Evolutionary conservation across 805 yeast species (phyloP).

Genomic region (Hanseniaspora thailandica): DNA sequence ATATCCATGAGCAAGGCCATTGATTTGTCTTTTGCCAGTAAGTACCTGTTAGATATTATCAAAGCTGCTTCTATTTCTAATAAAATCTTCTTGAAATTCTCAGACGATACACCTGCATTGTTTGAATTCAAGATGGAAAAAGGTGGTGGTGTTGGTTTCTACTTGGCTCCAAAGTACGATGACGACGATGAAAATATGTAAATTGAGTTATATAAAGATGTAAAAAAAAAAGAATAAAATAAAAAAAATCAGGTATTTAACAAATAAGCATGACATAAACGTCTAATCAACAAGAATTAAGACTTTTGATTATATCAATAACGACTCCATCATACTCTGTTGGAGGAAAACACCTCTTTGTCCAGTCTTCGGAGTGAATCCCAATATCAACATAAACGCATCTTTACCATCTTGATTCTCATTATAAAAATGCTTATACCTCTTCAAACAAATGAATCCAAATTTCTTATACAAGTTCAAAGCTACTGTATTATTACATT

Average conservation of each 20-base stretch:
- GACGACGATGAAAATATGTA: conserved; percentile 48
- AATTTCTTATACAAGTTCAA: conserved; percentile 55
- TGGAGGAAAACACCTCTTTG: conserved; percentile 41
- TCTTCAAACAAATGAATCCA: conserved; percentile 62
- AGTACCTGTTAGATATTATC: conserved; percentile 80
- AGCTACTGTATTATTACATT: conserved; percentile 66
- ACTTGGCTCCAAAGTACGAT: conserved; percentile 94
- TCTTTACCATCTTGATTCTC: conserved; percentile 48
- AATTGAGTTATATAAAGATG: background rate
- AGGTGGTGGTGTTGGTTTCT: conserved; percentile 87
- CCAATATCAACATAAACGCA: conserved; percentile 77
- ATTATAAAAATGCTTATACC: conserved; percentile 79
- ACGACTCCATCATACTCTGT: background rate
- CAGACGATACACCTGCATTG: conserved; percentile 85
- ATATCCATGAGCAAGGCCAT: conserved; percentile 80
- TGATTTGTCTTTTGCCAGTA: conserved; percentile 78
- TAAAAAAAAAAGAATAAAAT: background rate
- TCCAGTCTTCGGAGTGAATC: conserved; percentile 52
- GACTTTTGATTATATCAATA: background rate
- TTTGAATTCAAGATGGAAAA: conserved; percentile 75
- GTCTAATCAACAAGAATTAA: too few species aligned
- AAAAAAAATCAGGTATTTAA: background rate
- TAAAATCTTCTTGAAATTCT: conserved; percentile 70
- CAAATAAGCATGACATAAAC: too few species aligned
- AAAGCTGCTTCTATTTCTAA: conserved; percentile 74